Percentiles rank a stretch among this genome's conserved stretches.
Conservation (phyloP, 2,329 filamentous ascomycete species). For the Xylaria sp. region DNA sequence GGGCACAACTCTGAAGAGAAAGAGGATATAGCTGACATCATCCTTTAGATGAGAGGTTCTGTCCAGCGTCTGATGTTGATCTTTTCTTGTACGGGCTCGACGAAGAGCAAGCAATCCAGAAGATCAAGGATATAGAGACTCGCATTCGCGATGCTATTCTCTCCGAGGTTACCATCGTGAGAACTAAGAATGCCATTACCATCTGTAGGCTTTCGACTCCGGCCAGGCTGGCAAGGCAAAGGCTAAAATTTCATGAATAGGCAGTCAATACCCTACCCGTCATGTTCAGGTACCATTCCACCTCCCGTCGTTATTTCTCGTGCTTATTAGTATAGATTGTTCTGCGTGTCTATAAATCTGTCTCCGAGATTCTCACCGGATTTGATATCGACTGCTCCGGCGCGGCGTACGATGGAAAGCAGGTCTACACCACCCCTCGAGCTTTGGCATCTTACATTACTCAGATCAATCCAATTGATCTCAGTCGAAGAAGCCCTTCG, state of each 20-base stretch:
- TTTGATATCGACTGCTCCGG: constrained; percentile 90
- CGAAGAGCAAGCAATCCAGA: constrained; percentile 80
- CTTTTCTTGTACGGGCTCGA: constrained; percentile 84
- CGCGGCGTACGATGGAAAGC: constrained; percentile 80
- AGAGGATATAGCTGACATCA: constrained; percentile 16
- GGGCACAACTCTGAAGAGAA: not conserved
- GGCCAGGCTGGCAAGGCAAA: not conserved
- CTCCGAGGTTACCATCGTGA: constrained; percentile 83
- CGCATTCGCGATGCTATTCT: constrained; percentile 80
- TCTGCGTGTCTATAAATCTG: constrained; percentile 82
- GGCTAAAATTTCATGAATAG: constrained; percentile 48
- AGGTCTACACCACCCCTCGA: constrained; percentile 82
- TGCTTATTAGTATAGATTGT: constrained; percentile 64
- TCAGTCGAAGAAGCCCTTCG: constrained; percentile 81
- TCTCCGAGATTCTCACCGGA: constrained; percentile 85
- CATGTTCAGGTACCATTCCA: constrained; percentile 69
- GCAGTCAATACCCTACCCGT: constrained; percentile 82
- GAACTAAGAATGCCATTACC: constrained; percentile 88
- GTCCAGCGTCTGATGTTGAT: constrained; percentile 85
- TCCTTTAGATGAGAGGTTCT: constrained; percentile 42
- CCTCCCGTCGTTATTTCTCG: not conserved
- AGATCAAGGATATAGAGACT: constrained; percentile 84
- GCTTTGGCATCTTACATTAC: constrained; percentile 83
- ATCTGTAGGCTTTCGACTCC: constrained; percentile 59
- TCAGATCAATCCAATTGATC: constrained; percentile 82